These are phyloP conservation scores for Scheffersomyces lignosus DNA, from an alignment of 805 yeast genomes.

Conservation along the genomic window DNA sequence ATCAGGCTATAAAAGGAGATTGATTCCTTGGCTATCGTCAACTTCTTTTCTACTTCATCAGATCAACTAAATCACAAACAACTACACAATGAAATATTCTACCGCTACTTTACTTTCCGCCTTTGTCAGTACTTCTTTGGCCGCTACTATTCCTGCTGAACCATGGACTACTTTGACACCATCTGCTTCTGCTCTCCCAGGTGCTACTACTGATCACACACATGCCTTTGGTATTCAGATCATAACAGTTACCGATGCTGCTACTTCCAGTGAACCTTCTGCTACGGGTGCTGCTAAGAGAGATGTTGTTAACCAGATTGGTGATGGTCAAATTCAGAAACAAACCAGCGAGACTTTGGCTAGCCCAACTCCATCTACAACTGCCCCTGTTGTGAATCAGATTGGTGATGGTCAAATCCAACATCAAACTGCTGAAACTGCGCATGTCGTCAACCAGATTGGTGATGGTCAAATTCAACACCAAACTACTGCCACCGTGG, in stretches of 20 bases:
- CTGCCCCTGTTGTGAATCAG: constrained; percentile 44
- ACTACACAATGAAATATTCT: constrained; percentile 19
- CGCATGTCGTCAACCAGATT: constrained; percentile 19
- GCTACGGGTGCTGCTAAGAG: constrained; percentile 26
- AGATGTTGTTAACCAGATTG: constrained; percentile 47
- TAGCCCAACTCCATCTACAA: constrained; percentile 34
- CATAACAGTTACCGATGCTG: constrained; percentile 45
- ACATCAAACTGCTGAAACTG: constrained; percentile 35
- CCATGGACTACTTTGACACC: constrained; percentile 79
- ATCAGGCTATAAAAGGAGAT: too few relatives aligned
- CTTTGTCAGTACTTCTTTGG: constrained; percentile 49
- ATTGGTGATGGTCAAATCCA: constrained; percentile 50
- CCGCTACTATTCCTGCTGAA: constrained; percentile 65
- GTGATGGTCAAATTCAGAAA: constrained; percentile 33
- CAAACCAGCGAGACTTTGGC: constrained; percentile 33
- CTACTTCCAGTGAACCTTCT: constrained; percentile 29
- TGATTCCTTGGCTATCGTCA: neutral
- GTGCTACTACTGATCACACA: constrained; percentile 58
- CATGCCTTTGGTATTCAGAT: constrained; percentile 69
- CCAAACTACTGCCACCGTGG: constrained; percentile 22
- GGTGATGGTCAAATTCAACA: constrained; percentile 28
- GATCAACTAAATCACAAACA: neutral
- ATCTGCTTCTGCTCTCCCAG: constrained; percentile 46
- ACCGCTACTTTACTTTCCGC: constrained; percentile 28
- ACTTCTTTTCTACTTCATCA: neutral